Evolutionary conservation across 2,329 filamentous ascomycete species (phyloP).

Genomic region (Cercospora sp.): DNA sequence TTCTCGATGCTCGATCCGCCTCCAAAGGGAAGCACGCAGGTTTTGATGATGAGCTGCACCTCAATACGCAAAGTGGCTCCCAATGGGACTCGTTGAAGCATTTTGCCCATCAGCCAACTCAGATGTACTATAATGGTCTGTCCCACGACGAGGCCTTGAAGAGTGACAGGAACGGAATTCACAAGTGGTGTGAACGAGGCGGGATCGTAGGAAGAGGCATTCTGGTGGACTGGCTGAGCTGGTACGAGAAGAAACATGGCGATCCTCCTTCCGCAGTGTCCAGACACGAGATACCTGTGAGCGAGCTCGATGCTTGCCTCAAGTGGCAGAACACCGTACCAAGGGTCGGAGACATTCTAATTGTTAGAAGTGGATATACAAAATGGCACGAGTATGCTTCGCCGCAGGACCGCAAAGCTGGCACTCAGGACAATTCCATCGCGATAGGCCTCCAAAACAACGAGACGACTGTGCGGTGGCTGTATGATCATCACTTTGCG

Average conservation of each 20-base stretch:
- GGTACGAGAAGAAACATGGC: constrained; percentile 27
- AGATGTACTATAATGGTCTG: constrained; percentile 38
- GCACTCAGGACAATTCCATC: constrained; percentile 1
- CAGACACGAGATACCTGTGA: constrained; percentile 10
- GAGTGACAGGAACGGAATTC: constrained; percentile 45
- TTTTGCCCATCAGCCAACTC: constrained; percentile 51
- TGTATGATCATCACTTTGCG: constrained; percentile 18
- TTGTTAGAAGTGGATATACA: constrained; percentile 54
- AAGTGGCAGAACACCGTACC: constrained; percentile 50
- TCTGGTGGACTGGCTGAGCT: constrained; percentile 54
- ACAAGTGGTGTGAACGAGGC: constrained; percentile 48
- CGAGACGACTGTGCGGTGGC: constrained; percentile 14
- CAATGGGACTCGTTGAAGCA: constrained; percentile 56
- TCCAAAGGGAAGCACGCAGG: constrained; percentile 46
- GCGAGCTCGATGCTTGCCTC: constrained; percentile 39
- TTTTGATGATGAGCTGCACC: constrained; percentile 60
- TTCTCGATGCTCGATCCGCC: constrained; percentile 12
- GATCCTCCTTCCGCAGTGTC: constrained; percentile 3
- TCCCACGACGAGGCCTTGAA: constrained; percentile 42
- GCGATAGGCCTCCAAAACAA: constrained; percentile 11
- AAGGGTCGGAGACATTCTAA: constrained; percentile 57
- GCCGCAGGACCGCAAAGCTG: constrained; percentile 5
- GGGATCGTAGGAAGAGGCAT: constrained; percentile 58
- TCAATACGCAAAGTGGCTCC: constrained; percentile 30
- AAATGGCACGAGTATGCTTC: constrained; percentile 30